Evolutionary conservation across 1,284 basidiomycete species (phyloP).

Genomic region (Puccinia coronata): DNA sequence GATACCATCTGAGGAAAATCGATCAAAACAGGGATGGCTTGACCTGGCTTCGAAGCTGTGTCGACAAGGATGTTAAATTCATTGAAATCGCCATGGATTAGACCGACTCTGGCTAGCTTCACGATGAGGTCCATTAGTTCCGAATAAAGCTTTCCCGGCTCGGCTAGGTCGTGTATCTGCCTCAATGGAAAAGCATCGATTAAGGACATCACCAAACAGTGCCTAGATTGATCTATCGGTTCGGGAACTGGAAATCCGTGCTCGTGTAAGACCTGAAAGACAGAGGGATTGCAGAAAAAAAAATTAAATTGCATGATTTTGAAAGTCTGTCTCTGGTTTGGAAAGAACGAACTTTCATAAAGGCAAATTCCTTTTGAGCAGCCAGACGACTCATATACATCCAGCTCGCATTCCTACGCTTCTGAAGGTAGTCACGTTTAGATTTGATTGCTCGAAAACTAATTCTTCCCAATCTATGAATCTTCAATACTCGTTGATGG

Average conservation of each 20-base stretch:
- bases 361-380: constrained; percentile 95
- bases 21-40: constrained; percentile 85
- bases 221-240: constrained; percentile 90
- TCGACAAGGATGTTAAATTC: constrained; percentile 96
- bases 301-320: no score
- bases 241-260: constrained; percentile 89
- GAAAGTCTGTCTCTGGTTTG: no score
- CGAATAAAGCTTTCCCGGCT: constrained; percentile 86
- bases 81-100: constrained; percentile 99
- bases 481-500: constrained; percentile 82
- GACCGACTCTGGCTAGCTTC: constrained; percentile 83
- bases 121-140: constrained; percentile 93
- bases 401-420: constrained; percentile 94
- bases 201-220: constrained; percentile 93
- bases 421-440: constrained; percentile 95
- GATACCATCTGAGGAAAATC: constrained; percentile 99
- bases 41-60: constrained; percentile 60
- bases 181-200: constrained; percentile 96
- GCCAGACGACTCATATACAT: constrained; percentile 98
- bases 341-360: constrained; percentile 77
- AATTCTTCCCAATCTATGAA: constrained; percentile 83
- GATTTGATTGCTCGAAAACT: constrained; percentile 96
- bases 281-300: no score
- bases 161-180: constrained; percentile 78
- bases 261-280: constrained; percentile 77